phyloP scores from a whole-genome alignment of 1,139 yeast genomes.

The Geotrichum cucujoidarum region DNA sequence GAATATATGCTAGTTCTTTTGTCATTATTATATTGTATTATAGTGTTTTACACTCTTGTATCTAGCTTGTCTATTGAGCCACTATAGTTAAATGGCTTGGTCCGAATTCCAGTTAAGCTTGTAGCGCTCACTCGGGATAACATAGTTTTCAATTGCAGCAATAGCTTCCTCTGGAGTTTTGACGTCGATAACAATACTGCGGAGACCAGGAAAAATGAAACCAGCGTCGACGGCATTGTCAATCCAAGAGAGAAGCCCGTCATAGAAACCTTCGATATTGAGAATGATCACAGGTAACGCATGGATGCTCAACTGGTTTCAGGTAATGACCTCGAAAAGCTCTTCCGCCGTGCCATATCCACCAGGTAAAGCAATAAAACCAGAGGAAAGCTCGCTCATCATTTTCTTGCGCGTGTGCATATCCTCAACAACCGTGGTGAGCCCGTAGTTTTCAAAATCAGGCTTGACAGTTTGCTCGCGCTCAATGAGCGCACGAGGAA shows the following conservation, averaged over 20 bases:
- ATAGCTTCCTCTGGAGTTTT: slow-evolving; percentile 48
- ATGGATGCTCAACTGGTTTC: slow-evolving; percentile 87
- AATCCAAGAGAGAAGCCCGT: slow-evolving; percentile 53
- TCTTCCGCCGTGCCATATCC: slow-evolving; percentile 91
- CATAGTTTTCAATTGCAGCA: slow-evolving; percentile 53
- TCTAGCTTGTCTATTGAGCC: no score
- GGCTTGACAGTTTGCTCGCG: slow-evolving; percentile 60
- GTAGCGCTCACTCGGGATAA: slow-evolving; percentile 70
- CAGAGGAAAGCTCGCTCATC: slow-evolving; percentile 86
- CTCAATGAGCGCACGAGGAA: slow-evolving; percentile 74
- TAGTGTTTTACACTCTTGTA: no score
- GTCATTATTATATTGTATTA: no score
- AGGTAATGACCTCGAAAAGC: slow-evolving; percentile 82
- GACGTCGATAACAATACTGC: slow-evolving; percentile 66
- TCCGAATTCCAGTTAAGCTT: slow-evolving; percentile 63
- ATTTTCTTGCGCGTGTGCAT: slow-evolving; percentile 86
- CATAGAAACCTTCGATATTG: slow-evolving; percentile 77
- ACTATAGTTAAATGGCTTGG: no score
- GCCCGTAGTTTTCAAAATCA: slow-evolving; percentile 64
- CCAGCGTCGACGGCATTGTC: slow-evolving; percentile 45
- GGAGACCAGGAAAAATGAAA: slow-evolving; percentile 63
- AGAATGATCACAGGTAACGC: slow-evolving; percentile 71
- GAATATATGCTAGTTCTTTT: neutral
- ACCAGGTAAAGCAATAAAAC: slow-evolving; percentile 86
- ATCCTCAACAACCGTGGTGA: slow-evolving; percentile 74